Conservation (phyloP, 768 basidiomycete genomes). For the Hydnomerulius pinastri region DNA sequence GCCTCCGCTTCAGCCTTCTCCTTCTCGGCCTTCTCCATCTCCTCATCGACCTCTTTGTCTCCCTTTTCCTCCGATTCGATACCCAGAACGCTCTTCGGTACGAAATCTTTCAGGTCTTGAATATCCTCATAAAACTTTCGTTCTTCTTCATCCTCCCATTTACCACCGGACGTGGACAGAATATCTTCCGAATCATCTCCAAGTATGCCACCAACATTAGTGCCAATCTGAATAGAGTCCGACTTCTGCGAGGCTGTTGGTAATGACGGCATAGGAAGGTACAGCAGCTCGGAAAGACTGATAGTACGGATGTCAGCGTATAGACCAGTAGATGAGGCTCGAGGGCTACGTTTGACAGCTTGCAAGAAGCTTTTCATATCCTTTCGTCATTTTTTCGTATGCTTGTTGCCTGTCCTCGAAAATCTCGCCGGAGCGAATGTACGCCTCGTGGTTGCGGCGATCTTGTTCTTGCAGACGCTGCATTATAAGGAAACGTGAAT, state of each 20-base stretch:
- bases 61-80: constrained; percentile 44
- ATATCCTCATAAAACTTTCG: constrained; percentile 91
- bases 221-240: constrained; percentile 78
- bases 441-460: constrained; percentile 95
- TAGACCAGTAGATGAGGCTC: neutral
- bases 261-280: constrained; percentile 77
- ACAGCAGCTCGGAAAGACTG: constrained; percentile 90
- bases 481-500: constrained; percentile 2
- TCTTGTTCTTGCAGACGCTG: constrained; percentile 97
- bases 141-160: constrained; percentile 99
- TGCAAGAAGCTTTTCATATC: constrained; percentile 87
- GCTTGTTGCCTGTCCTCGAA: constrained; percentile 99
- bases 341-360: constrained; percentile 81
- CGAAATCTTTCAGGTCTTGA: constrained; percentile 88
- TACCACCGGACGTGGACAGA: constrained; percentile 59
- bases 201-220: constrained; percentile 39
- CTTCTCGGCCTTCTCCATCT: constrained; percentile 51
- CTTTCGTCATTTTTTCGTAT: constrained; percentile 97
- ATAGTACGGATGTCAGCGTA: constrained; percentile 10
- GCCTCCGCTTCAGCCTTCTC: constrained; percentile 66
- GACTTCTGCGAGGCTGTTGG: constrained; percentile 81
- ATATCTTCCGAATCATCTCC: constrained; percentile 62
- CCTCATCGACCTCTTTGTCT: constrained; percentile 46
- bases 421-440: constrained; percentile 98
- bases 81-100: constrained; percentile 85